These are phyloP conservation scores for Solanum peruvianum DNA, from an alignment of 257 asterid species.

Conservation along the genomic window DNA sequence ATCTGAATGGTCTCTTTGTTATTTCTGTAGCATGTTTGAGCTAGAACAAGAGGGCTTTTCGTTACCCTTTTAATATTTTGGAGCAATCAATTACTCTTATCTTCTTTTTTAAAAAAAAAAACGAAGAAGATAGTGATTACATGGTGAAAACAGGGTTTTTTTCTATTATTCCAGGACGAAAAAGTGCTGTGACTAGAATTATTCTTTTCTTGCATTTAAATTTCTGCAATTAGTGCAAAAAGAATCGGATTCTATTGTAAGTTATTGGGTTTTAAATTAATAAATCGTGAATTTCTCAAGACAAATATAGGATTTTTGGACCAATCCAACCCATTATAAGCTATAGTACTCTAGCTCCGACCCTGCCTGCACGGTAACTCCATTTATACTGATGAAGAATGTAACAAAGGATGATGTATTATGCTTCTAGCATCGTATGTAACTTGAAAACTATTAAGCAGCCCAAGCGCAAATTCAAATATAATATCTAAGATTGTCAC, in stretches of 20 bases:
- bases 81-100: neutral
- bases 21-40: neutral
- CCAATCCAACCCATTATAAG: neutral
- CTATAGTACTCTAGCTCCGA: neutral
- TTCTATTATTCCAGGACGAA: neutral
- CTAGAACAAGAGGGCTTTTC: neutral
- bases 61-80: neutral
- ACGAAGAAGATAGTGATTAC: neutral
- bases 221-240: neutral
- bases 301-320: neutral
- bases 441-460: neutral
- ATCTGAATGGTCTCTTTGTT: neutral
- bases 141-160: neutral
- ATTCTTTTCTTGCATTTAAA: neutral
- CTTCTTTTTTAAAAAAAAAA: neutral
- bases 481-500: neutral
- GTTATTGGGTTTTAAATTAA: too few relatives aligned
- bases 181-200: neutral
- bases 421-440: neutral
- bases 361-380: neutral
- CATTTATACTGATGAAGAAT: neutral
- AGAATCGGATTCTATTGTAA: neutral
- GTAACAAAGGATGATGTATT: neutral
- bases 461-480: neutral
- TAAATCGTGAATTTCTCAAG: neutral